Evolutionary conservation across 2,329 filamentous ascomycete species (phyloP).

Genomic region (Pyrenochaeta sp.): DNA sequence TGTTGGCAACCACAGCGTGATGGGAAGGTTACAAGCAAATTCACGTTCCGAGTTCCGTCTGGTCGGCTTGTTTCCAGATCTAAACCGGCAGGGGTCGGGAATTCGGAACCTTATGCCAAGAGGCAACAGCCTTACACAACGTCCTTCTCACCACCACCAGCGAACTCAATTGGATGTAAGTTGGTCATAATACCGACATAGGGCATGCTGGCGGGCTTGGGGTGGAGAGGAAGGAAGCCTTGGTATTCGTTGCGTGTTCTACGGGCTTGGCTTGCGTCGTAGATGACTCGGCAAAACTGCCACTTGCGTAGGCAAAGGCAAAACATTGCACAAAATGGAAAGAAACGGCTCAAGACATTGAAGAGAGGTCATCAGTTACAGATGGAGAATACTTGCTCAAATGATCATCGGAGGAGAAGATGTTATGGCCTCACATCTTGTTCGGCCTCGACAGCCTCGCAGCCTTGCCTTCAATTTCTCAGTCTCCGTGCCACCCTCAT

Average conservation of each 20-base stretch:
- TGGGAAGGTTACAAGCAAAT: slow-evolving; percentile 30
- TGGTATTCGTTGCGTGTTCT: slow-evolving; percentile 20
- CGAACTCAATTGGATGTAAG: slow-evolving; percentile 6
- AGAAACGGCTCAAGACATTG: slow-evolving; percentile 8
- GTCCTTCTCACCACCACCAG: background rate
- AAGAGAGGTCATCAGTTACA: background rate
- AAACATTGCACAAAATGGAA: slow-evolving; percentile 2
- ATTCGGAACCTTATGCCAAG: slow-evolving; percentile 16
- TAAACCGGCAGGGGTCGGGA: slow-evolving; percentile 16
- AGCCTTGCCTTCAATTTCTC: too few species aligned
- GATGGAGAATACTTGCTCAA: too few species aligned
- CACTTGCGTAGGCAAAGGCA: slow-evolving; percentile 11
- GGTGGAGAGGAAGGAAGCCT: slow-evolving; percentile 19
- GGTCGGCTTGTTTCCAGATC: slow-evolving; percentile 12
- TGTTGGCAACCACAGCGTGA: slow-evolving; percentile 23
- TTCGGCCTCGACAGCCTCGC: too few species aligned
- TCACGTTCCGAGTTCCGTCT: slow-evolving; percentile 32
- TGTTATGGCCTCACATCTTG: too few species aligned
- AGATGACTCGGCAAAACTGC: slow-evolving; percentile 15
- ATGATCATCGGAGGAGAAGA: too few species aligned
- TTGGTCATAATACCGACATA: background rate
- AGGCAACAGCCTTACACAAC: background rate
- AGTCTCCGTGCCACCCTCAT: too few species aligned
- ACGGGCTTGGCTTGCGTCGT: slow-evolving; percentile 13
- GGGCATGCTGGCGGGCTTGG: slow-evolving; percentile 9